Conservation (phyloP, 495 filamentous ascomycete species). For the Neurospora cerealis region DNA sequence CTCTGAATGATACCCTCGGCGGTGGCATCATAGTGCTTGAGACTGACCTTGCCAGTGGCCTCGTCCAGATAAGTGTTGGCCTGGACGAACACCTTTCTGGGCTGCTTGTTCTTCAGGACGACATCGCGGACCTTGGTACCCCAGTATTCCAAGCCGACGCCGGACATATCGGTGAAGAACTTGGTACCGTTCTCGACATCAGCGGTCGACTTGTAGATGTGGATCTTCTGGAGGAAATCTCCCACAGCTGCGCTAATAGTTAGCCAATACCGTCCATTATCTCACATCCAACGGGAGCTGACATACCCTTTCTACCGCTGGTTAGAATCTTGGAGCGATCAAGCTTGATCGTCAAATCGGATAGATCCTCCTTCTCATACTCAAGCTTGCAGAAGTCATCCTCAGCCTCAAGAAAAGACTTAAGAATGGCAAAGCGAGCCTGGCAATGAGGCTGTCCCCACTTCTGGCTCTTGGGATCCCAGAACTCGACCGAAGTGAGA, state of each 20-base stretch:
- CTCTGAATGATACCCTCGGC: conserved; percentile 83
- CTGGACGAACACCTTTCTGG: conserved; percentile 93
- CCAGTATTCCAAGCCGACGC: conserved; percentile 71
- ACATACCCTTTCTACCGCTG: conserved; percentile 42
- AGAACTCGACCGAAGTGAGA: conserved; percentile 73
- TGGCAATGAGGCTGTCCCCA: conserved; percentile 96
- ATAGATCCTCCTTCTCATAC: conserved; percentile 63
- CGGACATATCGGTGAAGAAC: conserved; percentile 75
- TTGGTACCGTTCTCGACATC: conserved; percentile 64
- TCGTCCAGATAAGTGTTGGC: conserved; percentile 70
- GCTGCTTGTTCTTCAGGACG: conserved; percentile 78
- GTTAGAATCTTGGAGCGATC: conserved; percentile 75
- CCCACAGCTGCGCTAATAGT: conserved; percentile 55
- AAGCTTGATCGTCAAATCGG: conserved; percentile 68
- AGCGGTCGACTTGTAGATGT: conserved; percentile 86
- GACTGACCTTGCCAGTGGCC: conserved; percentile 56
- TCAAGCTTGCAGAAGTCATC: conserved; percentile 73
- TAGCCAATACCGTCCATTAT: background rate
- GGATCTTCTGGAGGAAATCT: conserved; percentile 80
- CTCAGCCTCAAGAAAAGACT: conserved; percentile 75
- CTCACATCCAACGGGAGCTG: background rate
- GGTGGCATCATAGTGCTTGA: conserved; percentile 86
- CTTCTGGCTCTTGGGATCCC: conserved; percentile 76
- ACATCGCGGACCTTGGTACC: conserved; percentile 62
- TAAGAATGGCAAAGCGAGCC: conserved; percentile 82